These are phyloP conservation scores for Cytospora piceae DNA, from an alignment of 2,329 filamentous ascomycete genomes.

Conservation along the genomic window DNA sequence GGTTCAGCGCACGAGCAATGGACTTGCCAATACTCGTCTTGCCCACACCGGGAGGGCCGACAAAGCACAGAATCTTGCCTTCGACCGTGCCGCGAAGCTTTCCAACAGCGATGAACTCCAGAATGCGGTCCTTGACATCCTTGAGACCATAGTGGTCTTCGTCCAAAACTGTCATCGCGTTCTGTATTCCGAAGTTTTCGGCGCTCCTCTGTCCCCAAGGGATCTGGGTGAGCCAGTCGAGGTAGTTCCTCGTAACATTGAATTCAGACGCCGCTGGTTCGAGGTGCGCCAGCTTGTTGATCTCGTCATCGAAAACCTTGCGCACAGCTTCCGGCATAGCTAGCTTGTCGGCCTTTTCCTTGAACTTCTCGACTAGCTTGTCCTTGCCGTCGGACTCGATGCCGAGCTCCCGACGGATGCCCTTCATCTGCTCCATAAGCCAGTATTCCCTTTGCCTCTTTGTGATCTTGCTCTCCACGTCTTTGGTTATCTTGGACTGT, in stretches of 20 bases:
- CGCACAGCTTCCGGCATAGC: constrained; percentile 97
- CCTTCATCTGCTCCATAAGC: constrained; percentile 99
- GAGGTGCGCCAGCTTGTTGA: constrained; percentile 94
- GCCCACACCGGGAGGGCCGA: constrained; percentile 94
- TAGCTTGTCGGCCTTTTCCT: constrained; percentile 88
- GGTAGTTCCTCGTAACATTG: constrained; percentile 96
- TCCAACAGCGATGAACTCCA: constrained; percentile 97
- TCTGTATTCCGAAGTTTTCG: constrained; percentile 94
- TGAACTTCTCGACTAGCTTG: constrained; percentile 96
- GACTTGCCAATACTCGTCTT: constrained; percentile 99
- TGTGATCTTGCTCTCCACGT: constrained; percentile 95
- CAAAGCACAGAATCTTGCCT: constrained; percentile 97
- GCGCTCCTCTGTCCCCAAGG: constrained; percentile 95
- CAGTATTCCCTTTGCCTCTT: constrained; percentile 98
- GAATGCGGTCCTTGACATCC: constrained; percentile 96
- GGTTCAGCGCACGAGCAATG: constrained; percentile 89
- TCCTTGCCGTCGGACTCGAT: constrained; percentile 98
- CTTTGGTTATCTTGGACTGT: constrained; percentile 96
- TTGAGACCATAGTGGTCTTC: constrained; percentile 97
- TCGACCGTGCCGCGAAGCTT: constrained; percentile 97
- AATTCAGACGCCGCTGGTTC: constrained; percentile 97
- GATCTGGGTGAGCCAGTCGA: constrained; percentile 98
- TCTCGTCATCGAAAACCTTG: constrained; percentile 97
- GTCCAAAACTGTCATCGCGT: constrained; percentile 87
- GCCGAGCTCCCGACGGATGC: constrained; percentile 90